phyloP scores from a whole-genome alignment of 768 basidiomycete species.

The Leccinellum albellum region DNA sequence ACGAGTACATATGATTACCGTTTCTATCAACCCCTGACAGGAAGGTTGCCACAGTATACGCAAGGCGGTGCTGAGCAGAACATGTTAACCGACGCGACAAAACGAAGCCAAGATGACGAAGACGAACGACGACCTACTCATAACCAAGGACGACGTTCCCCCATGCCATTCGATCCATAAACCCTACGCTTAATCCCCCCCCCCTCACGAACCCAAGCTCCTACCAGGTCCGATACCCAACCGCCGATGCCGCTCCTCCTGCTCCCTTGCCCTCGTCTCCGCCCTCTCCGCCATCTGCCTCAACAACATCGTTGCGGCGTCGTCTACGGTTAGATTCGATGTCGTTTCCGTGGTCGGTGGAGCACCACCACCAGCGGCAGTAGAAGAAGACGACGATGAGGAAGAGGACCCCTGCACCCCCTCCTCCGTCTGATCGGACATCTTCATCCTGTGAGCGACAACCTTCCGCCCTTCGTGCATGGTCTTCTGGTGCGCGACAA shows the following conservation, averaged over 20 bases:
- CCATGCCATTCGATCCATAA: not conserved
- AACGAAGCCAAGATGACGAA: too few species aligned
- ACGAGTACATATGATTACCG: too few species aligned
- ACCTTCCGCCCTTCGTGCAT: conserved; percentile 38
- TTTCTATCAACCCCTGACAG: too few species aligned
- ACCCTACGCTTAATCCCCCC: too few species aligned
- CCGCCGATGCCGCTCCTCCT: conserved; percentile 26
- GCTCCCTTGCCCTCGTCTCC: conserved; percentile 16
- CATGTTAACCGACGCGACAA: too few species aligned
- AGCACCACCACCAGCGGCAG: not conserved
- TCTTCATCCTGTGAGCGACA: conserved; percentile 41
- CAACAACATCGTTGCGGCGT: not conserved
- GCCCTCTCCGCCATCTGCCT: conserved; percentile 2
- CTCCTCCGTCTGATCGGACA: conserved; percentile 33
- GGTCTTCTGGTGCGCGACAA: conserved; percentile 48
- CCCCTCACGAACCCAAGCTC: not conserved
- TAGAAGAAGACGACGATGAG: not conserved
- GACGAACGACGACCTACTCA: not conserved
- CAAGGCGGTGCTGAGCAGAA: too few species aligned
- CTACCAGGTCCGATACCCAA: conserved; percentile 17
- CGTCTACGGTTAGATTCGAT: not conserved
- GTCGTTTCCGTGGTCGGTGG: not conserved
- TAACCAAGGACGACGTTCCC: too few species aligned
- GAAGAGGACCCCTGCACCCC: not conserved
- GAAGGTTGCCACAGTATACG: too few species aligned